Evolutionary conservation across 2,329 filamentous ascomycete species (phyloP).

Genomic region (Alternaria sp.): DNA sequence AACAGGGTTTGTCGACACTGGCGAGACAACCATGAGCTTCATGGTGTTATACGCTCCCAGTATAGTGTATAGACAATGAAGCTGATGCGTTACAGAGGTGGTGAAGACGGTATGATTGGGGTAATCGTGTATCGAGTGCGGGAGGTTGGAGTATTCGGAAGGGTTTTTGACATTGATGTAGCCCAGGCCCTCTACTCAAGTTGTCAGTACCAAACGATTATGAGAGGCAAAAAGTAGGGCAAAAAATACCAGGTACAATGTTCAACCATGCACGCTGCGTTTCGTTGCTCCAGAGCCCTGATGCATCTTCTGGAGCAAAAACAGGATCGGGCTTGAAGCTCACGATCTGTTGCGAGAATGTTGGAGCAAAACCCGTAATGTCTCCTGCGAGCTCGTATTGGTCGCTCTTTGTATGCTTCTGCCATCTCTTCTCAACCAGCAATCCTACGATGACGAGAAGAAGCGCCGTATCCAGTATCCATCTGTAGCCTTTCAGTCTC

Average conservation of each 20-base stretch:
- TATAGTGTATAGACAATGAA: conserved; percentile 48
- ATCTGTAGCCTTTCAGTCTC: conserved; percentile 31
- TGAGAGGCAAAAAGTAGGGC: neutral
- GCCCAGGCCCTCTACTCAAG: conserved; percentile 39
- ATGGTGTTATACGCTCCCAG: conserved; percentile 46
- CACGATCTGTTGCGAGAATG: conserved; percentile 45
- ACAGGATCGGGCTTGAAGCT: conserved; percentile 36
- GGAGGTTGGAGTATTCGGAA: conserved; percentile 37
- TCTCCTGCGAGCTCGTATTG: conserved; percentile 42
- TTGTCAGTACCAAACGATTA: conserved; percentile 5
- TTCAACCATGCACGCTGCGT: conserved; percentile 44
- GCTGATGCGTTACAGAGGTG: conserved; percentile 46
- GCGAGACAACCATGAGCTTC: conserved; percentile 24
- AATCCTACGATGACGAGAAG: conserved; percentile 42
- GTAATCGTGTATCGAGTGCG: conserved; percentile 46
- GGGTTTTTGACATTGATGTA: conserved; percentile 42
- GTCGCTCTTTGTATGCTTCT: conserved; percentile 19
- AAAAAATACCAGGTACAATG: conserved; percentile 41
- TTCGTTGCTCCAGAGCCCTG: conserved; percentile 42
- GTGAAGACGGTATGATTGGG: conserved; percentile 43
- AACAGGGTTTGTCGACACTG: conserved; percentile 24
- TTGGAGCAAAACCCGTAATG: conserved; percentile 46
- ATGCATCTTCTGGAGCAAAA: conserved; percentile 43
- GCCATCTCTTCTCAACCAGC: conserved; percentile 39
- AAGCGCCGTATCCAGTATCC: conserved; percentile 42